Evolutionary conservation across 305 asterid species (phyloP).

Genomic region (Rubia balearica): DNA sequence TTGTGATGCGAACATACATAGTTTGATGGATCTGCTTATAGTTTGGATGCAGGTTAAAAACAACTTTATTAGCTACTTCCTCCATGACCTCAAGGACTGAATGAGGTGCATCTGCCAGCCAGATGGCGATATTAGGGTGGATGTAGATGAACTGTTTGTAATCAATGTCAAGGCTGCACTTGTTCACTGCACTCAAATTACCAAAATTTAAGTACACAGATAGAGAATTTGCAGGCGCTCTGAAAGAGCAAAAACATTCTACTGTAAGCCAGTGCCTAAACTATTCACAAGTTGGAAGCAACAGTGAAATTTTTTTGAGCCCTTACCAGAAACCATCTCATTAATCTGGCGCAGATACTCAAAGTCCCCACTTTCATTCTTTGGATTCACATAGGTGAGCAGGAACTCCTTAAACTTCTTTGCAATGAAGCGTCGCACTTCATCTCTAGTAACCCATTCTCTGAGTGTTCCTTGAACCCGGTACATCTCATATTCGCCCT

Average conservation of each 20-base stretch:
- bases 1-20: slow-evolving; percentile 75
- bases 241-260: slow-evolving; percentile 13
- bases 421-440: slow-evolving; percentile 88
- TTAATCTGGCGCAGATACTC: slow-evolving; percentile 89
- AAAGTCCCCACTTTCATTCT: slow-evolving; percentile 68
- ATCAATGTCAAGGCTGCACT: slow-evolving; percentile 89
- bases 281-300: not conserved
- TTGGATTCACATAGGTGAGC: slow-evolving; percentile 73
- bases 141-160: slow-evolving; percentile 74
- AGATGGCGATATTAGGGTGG: slow-evolving; percentile 95
- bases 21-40: slow-evolving; percentile 84
- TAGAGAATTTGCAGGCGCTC: not conserved
- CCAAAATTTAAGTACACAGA: slow-evolving; percentile 8
- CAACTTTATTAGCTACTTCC: slow-evolving; percentile 87
- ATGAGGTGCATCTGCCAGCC: slow-evolving; percentile 98
- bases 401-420: slow-evolving; percentile 85
- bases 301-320: slow-evolving; percentile 10
- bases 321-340: slow-evolving; percentile 88
- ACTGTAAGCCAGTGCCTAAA: slow-evolving; percentile 9
- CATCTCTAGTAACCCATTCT: slow-evolving; percentile 98
- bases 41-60: slow-evolving; percentile 75
- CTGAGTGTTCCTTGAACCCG: slow-evolving; percentile 84
- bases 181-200: slow-evolving; percentile 53
- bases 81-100: slow-evolving; percentile 99
- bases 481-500: slow-evolving; percentile 77